These are phyloP conservation scores for Paecilomyces sp. DNA, from an alignment of 2,329 filamentous ascomycete genomes.

Conservation along the genomic window DNA sequence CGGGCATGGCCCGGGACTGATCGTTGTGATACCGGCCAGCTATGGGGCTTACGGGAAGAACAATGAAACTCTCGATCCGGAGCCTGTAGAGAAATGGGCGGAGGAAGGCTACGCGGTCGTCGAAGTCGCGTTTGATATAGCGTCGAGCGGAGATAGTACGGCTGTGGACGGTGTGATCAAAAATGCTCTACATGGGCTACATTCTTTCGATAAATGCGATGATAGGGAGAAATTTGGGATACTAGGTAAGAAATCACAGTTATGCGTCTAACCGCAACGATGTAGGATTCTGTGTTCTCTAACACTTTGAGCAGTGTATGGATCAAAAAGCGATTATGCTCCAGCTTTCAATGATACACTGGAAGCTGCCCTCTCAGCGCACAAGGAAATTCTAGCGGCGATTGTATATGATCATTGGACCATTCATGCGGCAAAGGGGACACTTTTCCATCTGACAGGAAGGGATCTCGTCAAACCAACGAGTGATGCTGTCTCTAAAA, in stretches of 20 bases:
- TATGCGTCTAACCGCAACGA: background rate
- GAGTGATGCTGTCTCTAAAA: too few species aligned
- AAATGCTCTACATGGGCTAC: background rate
- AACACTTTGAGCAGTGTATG: background rate
- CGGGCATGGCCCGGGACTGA: slow-evolving; percentile 33
- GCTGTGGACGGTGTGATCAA: background rate
- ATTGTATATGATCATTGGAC: background rate
- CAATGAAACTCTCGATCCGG: slow-evolving; percentile 43
- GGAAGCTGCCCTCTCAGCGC: background rate
- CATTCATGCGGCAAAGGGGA: background rate
- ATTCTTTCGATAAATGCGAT: background rate
- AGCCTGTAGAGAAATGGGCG: slow-evolving; percentile 59
- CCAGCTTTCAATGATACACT: background rate
- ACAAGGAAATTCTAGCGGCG: background rate
- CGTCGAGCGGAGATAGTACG: background rate
- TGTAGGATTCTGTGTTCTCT: background rate
- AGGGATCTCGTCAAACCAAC: background rate
- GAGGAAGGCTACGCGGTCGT: slow-evolving; percentile 62
- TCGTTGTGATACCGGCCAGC: slow-evolving; percentile 36
- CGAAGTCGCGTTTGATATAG: slow-evolving; percentile 33
- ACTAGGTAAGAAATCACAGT: background rate
- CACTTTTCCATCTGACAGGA: background rate
- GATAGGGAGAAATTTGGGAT: background rate
- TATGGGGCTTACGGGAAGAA: slow-evolving; percentile 18
- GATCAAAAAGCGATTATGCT: background rate